phyloP scores from a whole-genome alignment of 305 asterid genomes.

The Monarda citriodora region DNA sequence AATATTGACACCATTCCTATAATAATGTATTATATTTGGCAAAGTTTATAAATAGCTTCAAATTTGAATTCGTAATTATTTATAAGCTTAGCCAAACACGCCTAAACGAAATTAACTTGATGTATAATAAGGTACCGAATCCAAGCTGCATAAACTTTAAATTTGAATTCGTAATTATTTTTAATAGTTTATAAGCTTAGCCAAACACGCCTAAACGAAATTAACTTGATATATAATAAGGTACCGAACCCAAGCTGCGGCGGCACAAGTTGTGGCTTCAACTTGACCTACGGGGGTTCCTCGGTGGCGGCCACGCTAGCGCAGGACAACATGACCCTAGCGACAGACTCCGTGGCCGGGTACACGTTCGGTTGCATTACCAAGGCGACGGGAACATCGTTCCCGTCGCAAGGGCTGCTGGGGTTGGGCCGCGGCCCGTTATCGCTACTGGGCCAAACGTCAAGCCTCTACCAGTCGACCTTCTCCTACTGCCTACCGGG shows the following conservation, averaged over 20 bases:
- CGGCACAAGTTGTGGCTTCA: slow-evolving; percentile 58
- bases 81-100: no score
- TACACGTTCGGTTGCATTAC: slow-evolving; percentile 76
- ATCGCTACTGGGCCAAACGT: slow-evolving; percentile 62
- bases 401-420: slow-evolving; percentile 76
- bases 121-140: no score
- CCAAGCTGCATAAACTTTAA: no score
- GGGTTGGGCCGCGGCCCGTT: slow-evolving; percentile 85
- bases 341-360: slow-evolving; percentile 47
- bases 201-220: no score
- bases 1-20: no score
- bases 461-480: slow-evolving; percentile 59
- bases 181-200: no score
- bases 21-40: no score
- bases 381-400: slow-evolving; percentile 49
- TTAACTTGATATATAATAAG: slow-evolving; percentile 22
- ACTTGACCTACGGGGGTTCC: slow-evolving; percentile 77
- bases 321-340: slow-evolving; percentile 67
- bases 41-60: no score
- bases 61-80: no score
- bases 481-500: slow-evolving; percentile 93
- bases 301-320: slow-evolving; percentile 47
- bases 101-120: no score
- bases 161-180: no score
- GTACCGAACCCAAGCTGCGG: slow-evolving; percentile 67